phyloP scores from a whole-genome alignment of 345 rosid species.

The Acer saccharum region DNA sequence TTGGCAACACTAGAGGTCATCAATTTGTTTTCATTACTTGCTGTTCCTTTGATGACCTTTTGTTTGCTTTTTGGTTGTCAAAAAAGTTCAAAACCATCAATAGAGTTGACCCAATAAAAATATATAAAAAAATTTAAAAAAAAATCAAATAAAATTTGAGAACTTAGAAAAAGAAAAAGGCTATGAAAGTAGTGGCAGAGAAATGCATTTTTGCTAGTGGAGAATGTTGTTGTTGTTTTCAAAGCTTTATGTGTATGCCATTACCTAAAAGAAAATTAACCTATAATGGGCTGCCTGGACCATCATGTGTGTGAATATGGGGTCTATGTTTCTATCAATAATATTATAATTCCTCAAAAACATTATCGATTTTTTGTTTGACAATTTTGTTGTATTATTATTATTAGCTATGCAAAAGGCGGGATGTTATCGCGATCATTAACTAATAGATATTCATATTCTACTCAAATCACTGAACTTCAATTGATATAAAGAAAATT shows the following conservation, averaged over 20 bases:
- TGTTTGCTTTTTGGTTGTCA: constrained; percentile 18
- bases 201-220: constrained; percentile 31
- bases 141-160: too few species aligned
- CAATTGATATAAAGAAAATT: neutral
- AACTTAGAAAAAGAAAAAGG: neutral
- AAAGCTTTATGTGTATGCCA: constrained; percentile 24
- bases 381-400: neutral
- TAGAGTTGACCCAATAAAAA: constrained; percentile 24
- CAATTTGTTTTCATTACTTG: neutral
- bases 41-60: neutral
- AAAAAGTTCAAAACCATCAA: constrained; percentile 32
- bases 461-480: neutral
- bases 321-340: neutral
- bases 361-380: neutral
- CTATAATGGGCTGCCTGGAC: neutral
- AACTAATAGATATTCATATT: neutral
- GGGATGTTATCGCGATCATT: neutral
- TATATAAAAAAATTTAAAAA: neutral
- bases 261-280: neutral
- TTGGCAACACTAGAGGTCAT: constrained; percentile 2
- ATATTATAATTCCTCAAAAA: neutral
- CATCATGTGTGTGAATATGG: neutral
- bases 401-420: too few species aligned
- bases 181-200: constrained; percentile 27
- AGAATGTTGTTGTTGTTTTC: constrained; percentile 21